Base-by-base conservation (phyloP, 768 basidiomycete species). In the Amanita muscaria region DNA sequence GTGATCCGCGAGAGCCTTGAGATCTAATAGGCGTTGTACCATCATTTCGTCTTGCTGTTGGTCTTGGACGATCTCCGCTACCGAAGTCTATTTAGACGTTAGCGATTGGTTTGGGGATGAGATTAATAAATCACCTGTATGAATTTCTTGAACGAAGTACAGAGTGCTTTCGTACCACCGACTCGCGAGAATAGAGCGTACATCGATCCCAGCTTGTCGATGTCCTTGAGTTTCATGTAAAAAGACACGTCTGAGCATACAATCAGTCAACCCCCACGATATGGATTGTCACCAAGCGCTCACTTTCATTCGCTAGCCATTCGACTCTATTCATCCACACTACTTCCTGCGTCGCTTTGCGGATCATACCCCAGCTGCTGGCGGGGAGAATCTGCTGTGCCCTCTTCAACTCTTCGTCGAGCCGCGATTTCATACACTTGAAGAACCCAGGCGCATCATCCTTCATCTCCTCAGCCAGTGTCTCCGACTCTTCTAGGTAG, bases 1-100 rank as follows among this genome's bases (percentile, higher is more conserved):
- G 0, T 58, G 56, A 51, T 85, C 76, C 2, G 74, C 71, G 27
- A 76, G 69, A 5, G 68, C 56, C 55, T 85, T 88, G 64, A 87
- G 77, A 7, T 74, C 64, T 27, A 91, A 71, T 1, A 93, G 73
- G 15, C 73, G 68, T 15, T 76, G 68, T 3, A 93, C 81, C 88
- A 93, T 91, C 15, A 74, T 67, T 9, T 86, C 88, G 44, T 91
- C 90, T 11, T 64, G 65, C 4, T 63, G 63, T 3, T 53, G 50
- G 53, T 88, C 80, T 37, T 71, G 74, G 47, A 91, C 83, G 48
- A 91, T 81, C n/a, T 56, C 51, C 42, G 70, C 61, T 2, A 88
- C 86, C 0, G 63, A 67, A 21, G 58, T 61, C 86, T 88, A 51
- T 5, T 16, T 9, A 14, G 44, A 41, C 38, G 9, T 14, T 18